Base-by-base conservation (phyloP, 2,329 filamentous ascomycete genomes). In the Talaromyces islandicus region DNA sequence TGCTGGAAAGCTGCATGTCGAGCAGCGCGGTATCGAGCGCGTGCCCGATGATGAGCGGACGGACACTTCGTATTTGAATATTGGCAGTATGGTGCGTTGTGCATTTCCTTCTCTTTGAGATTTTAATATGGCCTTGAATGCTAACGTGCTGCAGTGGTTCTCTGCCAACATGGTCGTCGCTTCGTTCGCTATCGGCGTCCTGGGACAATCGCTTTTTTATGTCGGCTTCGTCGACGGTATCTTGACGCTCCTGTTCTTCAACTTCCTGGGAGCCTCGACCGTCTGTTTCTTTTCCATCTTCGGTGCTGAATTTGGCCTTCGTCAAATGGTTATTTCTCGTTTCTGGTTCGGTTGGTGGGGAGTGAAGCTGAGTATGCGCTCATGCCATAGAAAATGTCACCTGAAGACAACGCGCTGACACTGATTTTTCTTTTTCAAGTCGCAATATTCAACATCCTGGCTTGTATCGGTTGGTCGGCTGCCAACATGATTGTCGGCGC, bases 401-500 rank as follows among this genome's bases (percentile, higher is more conserved):
- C 21, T 46, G 43, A 46, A 24, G 43, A 46, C 43, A 24, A 46
- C n/a, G 9, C 43, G 17, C 50, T 14, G 32, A 17, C 43, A 4
- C 43, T 46, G 43, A 46, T 24, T 46, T 46, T 12, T 43, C n/a
- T 35, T 14, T 30, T 48, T 4, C 5, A 17, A 81, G 84, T 90
- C 69, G 88, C 88, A 57, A 74, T 88, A 66, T 86, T 92, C 71
- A 90, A 90, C 73, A 77, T 88, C 43, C 75, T 90, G 17, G 85
- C 87, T 30, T 90, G 86, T 68, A 72, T 91, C 5, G 90, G 90
- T 55, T 93, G 90, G 86, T 87, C 87, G 4, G 81, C 87, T 0
- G 86, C 92, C 65, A 93, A 94, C 69, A 83, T 85, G 58, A 92
- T 94, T 63, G 89, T 93, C 17, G 90, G 89, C 19, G 88, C 89